Evolutionary conservation across 1,284 basidiomycete genomes (phyloP).

Genomic region (Bjerkandera adusta): DNA sequence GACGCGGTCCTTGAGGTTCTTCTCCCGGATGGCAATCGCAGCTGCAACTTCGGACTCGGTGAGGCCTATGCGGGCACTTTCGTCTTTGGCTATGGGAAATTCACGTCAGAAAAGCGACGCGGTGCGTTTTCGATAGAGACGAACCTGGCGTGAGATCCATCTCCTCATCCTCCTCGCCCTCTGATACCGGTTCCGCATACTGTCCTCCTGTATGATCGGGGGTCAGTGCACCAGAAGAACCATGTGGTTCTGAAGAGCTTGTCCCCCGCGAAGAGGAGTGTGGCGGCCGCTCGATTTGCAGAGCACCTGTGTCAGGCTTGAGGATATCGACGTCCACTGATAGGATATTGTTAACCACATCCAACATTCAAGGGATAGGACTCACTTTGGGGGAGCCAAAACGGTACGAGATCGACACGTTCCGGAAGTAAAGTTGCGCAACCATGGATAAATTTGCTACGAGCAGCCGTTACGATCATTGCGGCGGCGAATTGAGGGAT

Average conservation of each 20-base stretch:
- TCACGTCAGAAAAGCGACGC: not conserved
- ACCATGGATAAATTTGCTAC: constrained; percentile 96
- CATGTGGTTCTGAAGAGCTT: constrained; percentile 33
- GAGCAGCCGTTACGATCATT: constrained; percentile 13
- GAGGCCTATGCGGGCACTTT: constrained; percentile 77
- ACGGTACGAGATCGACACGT: constrained; percentile 96
- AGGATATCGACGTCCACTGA: constrained; percentile 92
- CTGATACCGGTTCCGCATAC: constrained; percentile 87
- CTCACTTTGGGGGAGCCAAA: constrained; percentile 96
- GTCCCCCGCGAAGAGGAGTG: constrained; percentile 43
- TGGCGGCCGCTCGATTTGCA: constrained; percentile 76
- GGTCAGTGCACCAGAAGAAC: constrained; percentile 50
- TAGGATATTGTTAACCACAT: constrained; percentile 10
- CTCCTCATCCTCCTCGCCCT: constrained; percentile 86
- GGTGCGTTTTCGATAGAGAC: not conserved
- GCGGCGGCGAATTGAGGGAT: not conserved
- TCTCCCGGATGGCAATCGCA: constrained; percentile 81
- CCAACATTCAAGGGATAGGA: constrained; percentile 10
- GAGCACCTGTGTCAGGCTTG: constrained; percentile 79
- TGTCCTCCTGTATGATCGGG: constrained; percentile 40
- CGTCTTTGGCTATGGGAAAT: constrained; percentile 56
- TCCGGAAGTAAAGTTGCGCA: constrained; percentile 92
- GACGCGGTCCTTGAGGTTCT: constrained; percentile 59
- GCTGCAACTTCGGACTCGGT: constrained; percentile 70
- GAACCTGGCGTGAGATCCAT: constrained; percentile 54